Evolutionary conservation across 2,329 filamentous ascomycete species (phyloP), one percentile per base, ranked within the genome.

Genomic region (Apiospora phragmitis): DNA sequence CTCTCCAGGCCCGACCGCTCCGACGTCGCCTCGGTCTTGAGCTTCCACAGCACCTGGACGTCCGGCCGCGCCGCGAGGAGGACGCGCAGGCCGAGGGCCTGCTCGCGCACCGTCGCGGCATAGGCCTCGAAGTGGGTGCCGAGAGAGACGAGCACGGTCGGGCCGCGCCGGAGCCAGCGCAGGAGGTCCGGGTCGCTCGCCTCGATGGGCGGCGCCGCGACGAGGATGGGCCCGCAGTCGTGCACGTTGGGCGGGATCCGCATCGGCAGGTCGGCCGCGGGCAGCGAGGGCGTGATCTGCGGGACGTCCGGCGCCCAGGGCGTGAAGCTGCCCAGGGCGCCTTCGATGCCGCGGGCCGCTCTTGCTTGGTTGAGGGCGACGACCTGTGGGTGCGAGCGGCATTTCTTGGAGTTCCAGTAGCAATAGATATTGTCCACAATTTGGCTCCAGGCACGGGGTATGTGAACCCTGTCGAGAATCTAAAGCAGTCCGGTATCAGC

Each of bases 401-500:
- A 65, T 26, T 14, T 65, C 24, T 65, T 65, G 21, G 59, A 26
- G 38, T 26, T 32, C 26, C 21, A 65, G 59, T 65, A 65, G 26
- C 59, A 65, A 41, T 65, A 65, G 4, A 65, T 65, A 32, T 65
- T 65, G 29, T 65, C 59, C 21, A 32, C 21, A 26, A 65, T 26
- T 65, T 65, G 21, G 38, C 59, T 65, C 59, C 59, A 65, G 59
- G 59, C 59, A 65, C 59, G 18, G 59, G 59, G 26, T 65, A 65
- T n/a, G 29, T 26, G 16, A 65, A 65, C 18, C 59, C 59, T 26
- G 59, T 65, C 8, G 59, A 65, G 59, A 65, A 65, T 35, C 59
- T 65, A n/a, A 12, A 65, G 59, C 29, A 65, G 42, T 43, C 42
- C 11, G 42, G 12, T 14, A 43, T 43, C 42, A 43, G 42, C 42